Percentiles rank a stretch among this genome's conserved stretches.
phyloP scores from a whole-genome alignment of 164 flowering plant species.

The Litsea cubeba region DNA sequence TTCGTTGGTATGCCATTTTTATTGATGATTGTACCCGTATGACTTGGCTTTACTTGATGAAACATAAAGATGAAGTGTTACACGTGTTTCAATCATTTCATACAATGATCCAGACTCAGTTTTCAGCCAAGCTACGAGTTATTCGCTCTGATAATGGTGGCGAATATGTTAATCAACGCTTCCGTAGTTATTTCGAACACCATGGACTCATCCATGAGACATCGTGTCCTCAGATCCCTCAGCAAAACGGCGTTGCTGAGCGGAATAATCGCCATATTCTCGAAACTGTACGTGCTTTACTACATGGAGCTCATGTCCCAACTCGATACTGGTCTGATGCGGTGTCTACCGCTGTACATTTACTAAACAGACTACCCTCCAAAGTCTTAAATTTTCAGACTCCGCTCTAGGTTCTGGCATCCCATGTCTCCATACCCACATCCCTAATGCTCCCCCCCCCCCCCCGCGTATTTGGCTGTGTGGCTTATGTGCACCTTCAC shows the following conservation, averaged over 20 bases:
- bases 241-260: too few relatives aligned
- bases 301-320: background rate
- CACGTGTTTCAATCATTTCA: too few relatives aligned
- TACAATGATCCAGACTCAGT: too few relatives aligned
- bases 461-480: background rate
- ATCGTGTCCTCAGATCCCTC: too few relatives aligned
- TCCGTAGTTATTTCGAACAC: background rate
- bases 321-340: conserved; percentile 2
- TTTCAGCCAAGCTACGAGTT: background rate
- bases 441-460: background rate
- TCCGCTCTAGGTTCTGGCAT: background rate
- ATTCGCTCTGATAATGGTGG: background rate
- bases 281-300: too few relatives aligned
- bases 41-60: too few relatives aligned
- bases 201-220: too few relatives aligned
- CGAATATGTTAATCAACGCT: conserved; percentile 3
- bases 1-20: too few relatives aligned
- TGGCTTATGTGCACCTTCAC: too few relatives aligned
- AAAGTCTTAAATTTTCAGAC: conserved; percentile 2
- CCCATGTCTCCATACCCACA: background rate
- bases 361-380: background rate
- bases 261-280: too few relatives aligned
- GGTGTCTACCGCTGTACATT: background rate
- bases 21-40: too few relatives aligned
- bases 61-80: too few relatives aligned